phyloP scores from a whole-genome alignment of 495 filamentous ascomycete species.

The Talaromyces nanjingensis region DNA sequence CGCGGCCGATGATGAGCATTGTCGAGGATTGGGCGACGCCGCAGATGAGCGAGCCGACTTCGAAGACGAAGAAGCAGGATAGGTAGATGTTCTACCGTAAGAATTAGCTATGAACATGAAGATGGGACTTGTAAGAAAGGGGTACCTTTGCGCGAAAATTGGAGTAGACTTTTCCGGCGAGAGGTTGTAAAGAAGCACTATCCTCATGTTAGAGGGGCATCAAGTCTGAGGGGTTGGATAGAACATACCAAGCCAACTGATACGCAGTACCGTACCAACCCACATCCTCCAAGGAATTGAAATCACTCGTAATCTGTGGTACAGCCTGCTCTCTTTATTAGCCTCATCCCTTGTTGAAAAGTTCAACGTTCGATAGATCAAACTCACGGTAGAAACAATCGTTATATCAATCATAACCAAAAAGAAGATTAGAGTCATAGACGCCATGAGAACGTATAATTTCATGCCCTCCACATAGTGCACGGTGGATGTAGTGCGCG shows the following conservation, averaged over 20 bases:
- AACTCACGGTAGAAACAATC: conserved; percentile 40
- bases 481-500: background rate
- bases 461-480: conserved; percentile 24
- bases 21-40: conserved; percentile 34
- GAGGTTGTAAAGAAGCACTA: conserved; percentile 37
- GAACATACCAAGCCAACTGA: conserved; percentile 28
- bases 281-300: conserved; percentile 33
- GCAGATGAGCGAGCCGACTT: conserved; percentile 37
- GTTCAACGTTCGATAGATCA: background rate
- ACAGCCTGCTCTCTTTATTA: conserved; percentile 20
- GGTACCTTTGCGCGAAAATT: conserved; percentile 35
- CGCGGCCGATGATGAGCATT: conserved; percentile 39
- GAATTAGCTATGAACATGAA: background rate
- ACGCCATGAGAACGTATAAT: conserved; percentile 16
- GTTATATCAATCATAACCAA: conserved; percentile 44
- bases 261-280: conserved; percentile 44
- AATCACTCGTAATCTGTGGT: conserved; percentile 36
- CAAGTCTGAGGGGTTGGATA: background rate
- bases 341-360: background rate
- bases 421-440: conserved; percentile 28
- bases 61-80: conserved; percentile 31
- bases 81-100: conserved; percentile 25
- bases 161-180: conserved; percentile 41
- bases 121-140: background rate
- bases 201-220: background rate